Base-by-base conservation (phyloP, 441 rosid genomes). In the Gossypium laxum region DNA sequence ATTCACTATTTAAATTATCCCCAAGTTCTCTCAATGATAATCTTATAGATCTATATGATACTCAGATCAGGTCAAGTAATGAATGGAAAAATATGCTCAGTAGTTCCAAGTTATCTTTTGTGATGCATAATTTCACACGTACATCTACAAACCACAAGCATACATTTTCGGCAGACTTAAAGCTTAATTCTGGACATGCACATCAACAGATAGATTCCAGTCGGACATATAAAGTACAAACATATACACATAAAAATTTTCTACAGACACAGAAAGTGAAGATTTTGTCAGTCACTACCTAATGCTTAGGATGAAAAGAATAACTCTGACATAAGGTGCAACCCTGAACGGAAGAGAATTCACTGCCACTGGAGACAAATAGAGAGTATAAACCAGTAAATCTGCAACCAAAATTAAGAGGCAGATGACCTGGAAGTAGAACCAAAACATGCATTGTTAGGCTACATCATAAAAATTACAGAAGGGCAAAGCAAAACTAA, bases 291-390 rank as follows among this genome's bases (percentile, higher is more conserved):
- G 3, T 3, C 21, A n/a, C 50, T 90, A 94, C 99, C 98, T 89
- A 34, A 87, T 84, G 79, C 81, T 85, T 60, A 91, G 85, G 82
- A 89, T 79, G 80, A 94, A 88, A 78, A 92, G 55, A 69, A 87
- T 72, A 74, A 94, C 99, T 82, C 98, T 84, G 75, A 88, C 77
- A 60, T 94, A 92, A 28, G 97, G 99, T 6, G 99, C 98, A 69
- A 88, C 80, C 79, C 99, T 85, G 72, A 89, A 72, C 22, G 99
- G 97, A 79, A 94, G 96, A 80, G 69, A 86, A 73, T 77, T 72
- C 41, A 87, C 77, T 74, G 86, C 86, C 75, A 86, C 80, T 1
- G 92, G 96, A 79, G 97, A 90, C 81, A 89, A 78, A 78, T 83
- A 92, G 72, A 92, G 80, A 76, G 79, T 73, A 83, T 90, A 90